phyloP scores from a whole-genome alignment of 805 yeast species.

The Monosporozyma siamensis region DNA sequence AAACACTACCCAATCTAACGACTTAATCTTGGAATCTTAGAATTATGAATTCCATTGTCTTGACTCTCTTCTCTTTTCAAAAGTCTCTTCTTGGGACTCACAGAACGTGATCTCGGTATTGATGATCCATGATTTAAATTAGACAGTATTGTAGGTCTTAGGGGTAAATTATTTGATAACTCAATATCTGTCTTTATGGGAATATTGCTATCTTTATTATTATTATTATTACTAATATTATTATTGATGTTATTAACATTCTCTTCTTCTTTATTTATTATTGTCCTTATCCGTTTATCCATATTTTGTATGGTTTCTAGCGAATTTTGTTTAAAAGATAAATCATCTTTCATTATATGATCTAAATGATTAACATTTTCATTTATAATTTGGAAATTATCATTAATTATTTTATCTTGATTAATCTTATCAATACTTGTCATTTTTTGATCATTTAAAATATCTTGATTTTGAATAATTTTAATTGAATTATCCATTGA shows the following conservation, averaged over 20 bases:
- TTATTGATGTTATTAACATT: background rate
- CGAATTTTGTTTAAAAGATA: background rate
- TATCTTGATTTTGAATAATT: slow-evolving; percentile 11
- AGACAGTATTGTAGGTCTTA: background rate
- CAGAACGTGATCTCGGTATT: background rate
- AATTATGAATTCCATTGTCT: background rate
- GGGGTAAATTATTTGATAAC: background rate
- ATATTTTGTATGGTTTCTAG: background rate
- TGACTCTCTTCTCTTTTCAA: background rate
- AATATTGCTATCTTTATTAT: background rate
- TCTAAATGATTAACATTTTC: slow-evolving; percentile 13
- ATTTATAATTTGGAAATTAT: slow-evolving; percentile 15
- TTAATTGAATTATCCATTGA: slow-evolving; percentile 14
- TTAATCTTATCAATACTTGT: slow-evolving; percentile 5
- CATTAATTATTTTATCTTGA: slow-evolving; percentile 10
- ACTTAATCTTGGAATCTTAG: slow-evolving; percentile 3
- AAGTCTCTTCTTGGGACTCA: slow-evolving; percentile 2
- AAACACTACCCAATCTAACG: background rate
- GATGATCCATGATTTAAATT: background rate
- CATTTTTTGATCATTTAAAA: slow-evolving; percentile 4
- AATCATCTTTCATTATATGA: slow-evolving; percentile 1
- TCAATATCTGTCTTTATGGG: background rate
- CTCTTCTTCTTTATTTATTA: background rate
- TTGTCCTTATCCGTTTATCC: background rate
- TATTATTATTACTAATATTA: background rate